Percentiles rank a stretch among this genome's conserved stretches.
Evolutionary conservation across 352 stramenopile genomes (phyloP).

Genomic region (Globisporangium spiculum): DNA sequence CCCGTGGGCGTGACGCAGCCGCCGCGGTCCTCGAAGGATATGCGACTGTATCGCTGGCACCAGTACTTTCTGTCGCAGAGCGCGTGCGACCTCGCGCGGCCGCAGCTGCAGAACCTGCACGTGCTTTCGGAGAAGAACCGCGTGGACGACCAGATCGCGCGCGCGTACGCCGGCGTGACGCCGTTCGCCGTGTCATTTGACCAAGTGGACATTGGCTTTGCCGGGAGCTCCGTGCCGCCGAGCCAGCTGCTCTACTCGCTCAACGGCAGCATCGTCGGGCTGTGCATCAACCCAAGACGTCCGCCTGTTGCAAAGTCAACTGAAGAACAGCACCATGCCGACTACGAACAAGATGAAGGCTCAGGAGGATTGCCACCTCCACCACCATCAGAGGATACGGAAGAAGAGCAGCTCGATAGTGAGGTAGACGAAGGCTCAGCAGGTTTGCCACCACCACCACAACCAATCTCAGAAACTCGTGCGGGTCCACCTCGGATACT

Average conservation of each 20-base stretch:
- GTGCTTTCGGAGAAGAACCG: constrained; percentile 70
- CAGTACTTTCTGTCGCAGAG: constrained; percentile 70
- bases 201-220: constrained; percentile 55
- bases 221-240: constrained; percentile 53
- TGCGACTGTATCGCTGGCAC: constrained; percentile 76
- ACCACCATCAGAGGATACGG: background rate
- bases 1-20: constrained; percentile 54
- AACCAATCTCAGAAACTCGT: background rate
- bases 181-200: constrained; percentile 62
- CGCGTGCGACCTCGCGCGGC: constrained; percentile 29
- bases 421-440: background rate
- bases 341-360: background rate
- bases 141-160: constrained; percentile 46
- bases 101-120: constrained; percentile 64
- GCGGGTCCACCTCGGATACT: constrained; percentile 47
- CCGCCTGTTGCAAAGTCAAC: background rate
- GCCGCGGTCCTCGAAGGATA: constrained; percentile 75
- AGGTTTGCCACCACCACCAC: background rate
- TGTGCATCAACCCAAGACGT: constrained; percentile 53
- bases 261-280: constrained; percentile 68
- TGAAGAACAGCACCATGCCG: too few relatives aligned
- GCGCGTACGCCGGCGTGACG: constrained; percentile 41
- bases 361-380: background rate
- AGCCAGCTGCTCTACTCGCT: constrained; percentile 75
- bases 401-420: background rate